phyloP scores from a whole-genome alignment of 805 yeast species.

The Candida broadrunensis region DNA sequence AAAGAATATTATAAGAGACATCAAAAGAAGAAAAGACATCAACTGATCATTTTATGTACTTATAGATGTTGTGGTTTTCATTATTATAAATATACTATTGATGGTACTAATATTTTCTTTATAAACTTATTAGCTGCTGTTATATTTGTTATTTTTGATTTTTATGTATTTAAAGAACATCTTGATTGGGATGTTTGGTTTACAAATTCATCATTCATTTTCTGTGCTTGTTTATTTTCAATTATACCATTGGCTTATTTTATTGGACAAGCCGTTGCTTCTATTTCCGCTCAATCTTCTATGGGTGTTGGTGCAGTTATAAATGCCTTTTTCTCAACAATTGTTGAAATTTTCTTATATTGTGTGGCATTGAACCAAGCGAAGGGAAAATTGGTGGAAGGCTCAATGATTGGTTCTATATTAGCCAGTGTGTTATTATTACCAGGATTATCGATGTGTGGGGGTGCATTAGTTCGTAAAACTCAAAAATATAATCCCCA shows the following conservation, averaged over 20 bases:
- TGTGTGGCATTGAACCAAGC: conserved; percentile 85
- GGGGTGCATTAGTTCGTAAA: conserved; percentile 89
- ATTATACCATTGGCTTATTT: conserved; percentile 94
- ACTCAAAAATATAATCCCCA: conserved; percentile 95
- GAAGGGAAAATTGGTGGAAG: conserved; percentile 90
- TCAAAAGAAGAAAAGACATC: conserved; percentile 41
- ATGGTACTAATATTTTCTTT: conserved; percentile 91
- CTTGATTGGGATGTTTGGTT: conserved; percentile 36
- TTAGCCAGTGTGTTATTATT: conserved; percentile 86
- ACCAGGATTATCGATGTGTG: conserved; percentile 97
- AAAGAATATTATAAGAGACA: conserved; percentile 40
- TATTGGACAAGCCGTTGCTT: conserved; percentile 99
- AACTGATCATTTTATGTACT: conserved; percentile 75
- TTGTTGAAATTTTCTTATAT: conserved; percentile 89
- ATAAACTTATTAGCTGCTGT: conserved; percentile 81
- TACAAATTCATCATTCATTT: conserved; percentile 65
- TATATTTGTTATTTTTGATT: conserved; percentile 77
- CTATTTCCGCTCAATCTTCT: conserved; percentile 95
- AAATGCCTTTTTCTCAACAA: conserved; percentile 94
- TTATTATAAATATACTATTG: conserved; percentile 94
- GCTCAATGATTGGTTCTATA: conserved; percentile 91
- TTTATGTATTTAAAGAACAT: conserved; percentile 54
- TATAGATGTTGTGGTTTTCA: conserved; percentile 90
- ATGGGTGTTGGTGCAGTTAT: conserved; percentile 99
- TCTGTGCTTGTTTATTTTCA: conserved; percentile 73